phyloP scores from a whole-genome alignment of 805 yeast species.

The Hyphopichia homilentoma region DNA sequence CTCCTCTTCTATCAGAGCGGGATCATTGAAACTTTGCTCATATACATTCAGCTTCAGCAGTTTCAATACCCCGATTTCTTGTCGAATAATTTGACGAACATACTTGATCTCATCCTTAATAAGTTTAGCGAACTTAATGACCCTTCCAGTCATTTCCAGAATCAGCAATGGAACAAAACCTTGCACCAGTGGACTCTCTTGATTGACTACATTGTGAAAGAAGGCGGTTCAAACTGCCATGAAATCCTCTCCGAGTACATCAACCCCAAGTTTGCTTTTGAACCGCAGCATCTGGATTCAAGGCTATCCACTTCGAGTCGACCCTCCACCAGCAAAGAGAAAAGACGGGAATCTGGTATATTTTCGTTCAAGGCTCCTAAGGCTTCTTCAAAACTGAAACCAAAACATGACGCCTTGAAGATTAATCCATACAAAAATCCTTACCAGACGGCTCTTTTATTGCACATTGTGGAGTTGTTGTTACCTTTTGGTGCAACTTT shows the following conservation, averaged over 20 bases:
- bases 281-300: not conserved
- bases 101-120: slow-evolving; percentile 26
- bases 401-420: slow-evolving; percentile 11
- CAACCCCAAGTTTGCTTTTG: slow-evolving; percentile 19
- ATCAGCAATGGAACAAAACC: slow-evolving; percentile 27
- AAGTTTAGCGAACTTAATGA: slow-evolving; percentile 24
- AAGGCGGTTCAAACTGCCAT: slow-evolving; percentile 34
- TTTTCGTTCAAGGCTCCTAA: slow-evolving; percentile 24
- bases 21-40: slow-evolving; percentile 27
- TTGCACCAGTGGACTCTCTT: slow-evolving; percentile 26
- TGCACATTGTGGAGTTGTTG: slow-evolving; percentile 25
- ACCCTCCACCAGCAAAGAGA: slow-evolving; percentile 6
- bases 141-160: slow-evolving; percentile 24
- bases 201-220: slow-evolving; percentile 28
- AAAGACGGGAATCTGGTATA: slow-evolving; percentile 20
- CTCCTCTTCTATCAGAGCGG: slow-evolving; percentile 25
- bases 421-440: slow-evolving; percentile 31
- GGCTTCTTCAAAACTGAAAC: slow-evolving; percentile 11
- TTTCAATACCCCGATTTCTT: slow-evolving; percentile 37
- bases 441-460: slow-evolving; percentile 29
- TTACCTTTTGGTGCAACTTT: slow-evolving; percentile 36
- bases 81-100: slow-evolving; percentile 19
- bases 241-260: slow-evolving; percentile 32
- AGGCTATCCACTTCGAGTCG: not conserved
- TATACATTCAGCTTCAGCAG: slow-evolving; percentile 38